phyloP scores from a whole-genome alignment of 2,329 filamentous ascomycete genomes.

The Acrodontium crateriforme region DNA sequence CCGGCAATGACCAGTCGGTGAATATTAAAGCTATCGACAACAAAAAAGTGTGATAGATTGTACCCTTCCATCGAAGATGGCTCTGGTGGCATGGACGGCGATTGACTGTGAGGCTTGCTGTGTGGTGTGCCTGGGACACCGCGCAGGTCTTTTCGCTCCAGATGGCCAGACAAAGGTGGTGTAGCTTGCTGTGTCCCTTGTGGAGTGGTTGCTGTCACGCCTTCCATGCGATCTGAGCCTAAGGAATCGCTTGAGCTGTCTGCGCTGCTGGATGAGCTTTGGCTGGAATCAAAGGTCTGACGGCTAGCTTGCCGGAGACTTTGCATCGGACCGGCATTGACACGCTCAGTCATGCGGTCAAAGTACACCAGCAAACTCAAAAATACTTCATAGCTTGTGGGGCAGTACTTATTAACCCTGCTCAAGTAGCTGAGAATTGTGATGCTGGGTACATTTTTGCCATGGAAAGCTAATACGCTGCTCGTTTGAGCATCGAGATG shows the following conservation, averaged over 20 bases:
- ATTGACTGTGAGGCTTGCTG: conserved; percentile 20
- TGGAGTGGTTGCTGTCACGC: conserved; percentile 14
- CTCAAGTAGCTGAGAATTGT: conserved; percentile 92
- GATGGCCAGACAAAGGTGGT: conserved; percentile 35
- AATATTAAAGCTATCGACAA: conserved; percentile 98
- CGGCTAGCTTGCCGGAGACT: conserved; percentile 42
- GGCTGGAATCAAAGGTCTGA: conserved; percentile 25
- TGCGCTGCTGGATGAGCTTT: conserved; percentile 5
- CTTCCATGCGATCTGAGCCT: conserved; percentile 17
- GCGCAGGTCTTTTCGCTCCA: conserved; percentile 25
- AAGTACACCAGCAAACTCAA: conserved; percentile 92
- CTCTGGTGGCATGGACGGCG: conserved; percentile 21
- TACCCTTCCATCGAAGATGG: conserved; percentile 31
- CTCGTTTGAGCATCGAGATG: conserved; percentile 50
- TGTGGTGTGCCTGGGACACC: conserved; percentile 24
- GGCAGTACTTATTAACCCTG: conserved; percentile 96
- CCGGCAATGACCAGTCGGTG: conserved; percentile 92
- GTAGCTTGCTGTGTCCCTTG: conserved; percentile 30
- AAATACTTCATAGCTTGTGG: conserved; percentile 96
- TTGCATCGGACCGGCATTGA: conserved; percentile 68
- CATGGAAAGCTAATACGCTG: conserved; percentile 85
- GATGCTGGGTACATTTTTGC: conserved; percentile 94
- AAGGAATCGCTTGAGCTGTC: conserved; percentile 12
- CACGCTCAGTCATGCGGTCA: conserved; percentile 93
- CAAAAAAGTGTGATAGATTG: conserved; percentile 60